These are phyloP conservation scores for Vitis riparia DNA, from an alignment of 164 flowering plant species.

Conservation along the genomic window DNA sequence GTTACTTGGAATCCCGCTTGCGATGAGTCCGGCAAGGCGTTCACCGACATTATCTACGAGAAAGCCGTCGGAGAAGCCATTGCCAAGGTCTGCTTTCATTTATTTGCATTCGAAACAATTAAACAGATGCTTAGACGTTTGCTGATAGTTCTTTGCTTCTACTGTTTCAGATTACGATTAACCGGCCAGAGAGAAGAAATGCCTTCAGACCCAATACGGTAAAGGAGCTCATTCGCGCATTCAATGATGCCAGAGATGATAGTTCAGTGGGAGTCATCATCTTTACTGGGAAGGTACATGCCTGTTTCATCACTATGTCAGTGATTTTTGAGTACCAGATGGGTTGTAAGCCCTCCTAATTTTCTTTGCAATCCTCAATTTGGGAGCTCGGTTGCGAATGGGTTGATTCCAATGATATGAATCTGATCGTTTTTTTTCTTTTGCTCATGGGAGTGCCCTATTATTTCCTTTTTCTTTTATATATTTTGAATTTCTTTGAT, in stretches of 20 bases:
- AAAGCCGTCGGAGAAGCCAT: slow-evolving; percentile 88
- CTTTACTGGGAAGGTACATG: slow-evolving; percentile 77
- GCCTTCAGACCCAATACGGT: slow-evolving; percentile 82
- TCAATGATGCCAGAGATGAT: slow-evolving; percentile 92
- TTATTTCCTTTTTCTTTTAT: too few species aligned
- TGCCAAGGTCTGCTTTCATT: slow-evolving; percentile 60
- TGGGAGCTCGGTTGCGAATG: too few species aligned
- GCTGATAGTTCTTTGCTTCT: neutral
- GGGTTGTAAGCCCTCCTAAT: too few species aligned
- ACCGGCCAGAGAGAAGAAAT: slow-evolving; percentile 91
- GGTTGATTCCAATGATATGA: too few species aligned
- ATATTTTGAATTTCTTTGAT: neutral
- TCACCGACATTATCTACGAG: slow-evolving; percentile 74
- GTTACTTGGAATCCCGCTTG: slow-evolving; percentile 51
- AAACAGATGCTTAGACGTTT: neutral
- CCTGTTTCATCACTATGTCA: too few species aligned
- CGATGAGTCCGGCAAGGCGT: slow-evolving; percentile 60
- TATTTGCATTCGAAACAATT: neutral
- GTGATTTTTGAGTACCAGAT: too few species aligned
- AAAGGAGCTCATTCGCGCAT: slow-evolving; percentile 82
- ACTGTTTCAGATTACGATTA: slow-evolving; percentile 72
- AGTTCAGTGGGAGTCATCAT: slow-evolving; percentile 81
- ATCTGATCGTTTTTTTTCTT: too few species aligned
- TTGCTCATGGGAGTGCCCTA: neutral
- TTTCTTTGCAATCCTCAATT: too few species aligned